Base-by-base conservation (phyloP, 1,284 basidiomycete genomes). In the Puccinia novopanici region DNA sequence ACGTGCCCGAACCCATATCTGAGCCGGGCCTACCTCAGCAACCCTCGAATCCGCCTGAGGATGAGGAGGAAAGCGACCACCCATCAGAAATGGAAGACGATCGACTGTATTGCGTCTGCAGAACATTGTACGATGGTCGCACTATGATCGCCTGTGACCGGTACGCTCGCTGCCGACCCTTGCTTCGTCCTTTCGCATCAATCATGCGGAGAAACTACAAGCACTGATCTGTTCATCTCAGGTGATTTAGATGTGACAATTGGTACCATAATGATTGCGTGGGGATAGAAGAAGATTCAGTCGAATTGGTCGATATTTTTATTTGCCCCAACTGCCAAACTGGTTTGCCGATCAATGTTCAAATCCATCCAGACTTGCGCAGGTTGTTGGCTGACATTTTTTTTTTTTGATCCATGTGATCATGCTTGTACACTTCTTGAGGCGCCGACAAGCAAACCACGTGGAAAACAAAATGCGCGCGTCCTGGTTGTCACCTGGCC, bases 181-280 rank as follows among this genome's bases (percentile, higher is more conserved):
- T 37, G 0, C 10, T 52, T 50, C 27, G 12, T 79, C 15, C 40
- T 24, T 27, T 3, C 40, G 22, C n/a, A 71, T 34, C 40, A 37
- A 40, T n/a, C 40, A 22, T 40, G 37, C n/a, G 50, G 12, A 48
- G 19, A 15, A 68, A 22, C 67, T 15, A 17, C 13, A 54, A 52
- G 17, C 50, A 42, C 67, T 80, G 30, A 72, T 73, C 65, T 37
- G 48, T 72, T 71, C 9, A 71, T 70, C 34, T 27, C 50, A 57
- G 67, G 61, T 55, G 42, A 71, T 70, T 70, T 48, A 80, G 77
- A 65, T 80, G 77, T 54, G 77, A 80, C 68, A 72, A 73, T 73
- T 80, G 77, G 77, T 80, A 73, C 34, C 77, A 80, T 73, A 80
- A 80, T 52, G 77, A 80, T 63, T 80, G 77, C 59, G 77, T 80